phyloP scores from a whole-genome alignment of 768 basidiomycete genomes.

The Phanerodontia chrysosporium region DNA sequence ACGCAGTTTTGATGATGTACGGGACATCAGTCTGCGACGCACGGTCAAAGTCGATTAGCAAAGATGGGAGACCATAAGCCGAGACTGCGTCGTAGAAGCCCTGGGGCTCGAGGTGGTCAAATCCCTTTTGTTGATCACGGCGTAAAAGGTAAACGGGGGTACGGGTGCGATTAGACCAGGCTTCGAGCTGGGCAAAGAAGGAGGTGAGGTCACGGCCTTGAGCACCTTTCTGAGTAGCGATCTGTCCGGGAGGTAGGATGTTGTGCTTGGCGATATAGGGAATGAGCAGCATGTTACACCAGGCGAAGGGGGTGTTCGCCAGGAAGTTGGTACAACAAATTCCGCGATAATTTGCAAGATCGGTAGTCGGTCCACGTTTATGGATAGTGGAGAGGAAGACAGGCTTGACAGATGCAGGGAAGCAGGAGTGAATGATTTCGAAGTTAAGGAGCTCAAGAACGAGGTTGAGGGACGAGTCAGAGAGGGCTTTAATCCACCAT shows the following conservation, averaged over 20 bases:
- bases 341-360: slow-evolving; percentile 28
- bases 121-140: no score
- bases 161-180: no score
- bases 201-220: no score
- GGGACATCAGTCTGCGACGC: no score
- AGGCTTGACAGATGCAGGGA: slow-evolving; percentile 25
- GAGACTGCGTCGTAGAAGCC: no score
- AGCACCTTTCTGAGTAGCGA: no score
- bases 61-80: no score
- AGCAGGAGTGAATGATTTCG: slow-evolving; percentile 18
- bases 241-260: no score
- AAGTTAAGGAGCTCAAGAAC: slow-evolving; percentile 28
- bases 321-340: slow-evolving; percentile 23
- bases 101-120: no score
- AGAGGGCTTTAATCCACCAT: slow-evolving; percentile 27
- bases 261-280: slow-evolving; percentile 17
- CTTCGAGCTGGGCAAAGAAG: no score
- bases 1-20: slow-evolving; percentile 17
- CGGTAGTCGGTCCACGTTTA: slow-evolving; percentile 22
- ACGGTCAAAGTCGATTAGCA: no score
- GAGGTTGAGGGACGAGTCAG: slow-evolving; percentile 17
- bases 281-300: slow-evolving; percentile 24
- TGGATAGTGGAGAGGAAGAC: slow-evolving; percentile 25
- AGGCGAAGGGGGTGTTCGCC: slow-evolving; percentile 24
- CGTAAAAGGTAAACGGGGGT: no score